Evolutionary conservation across 495 filamentous ascomycete genomes (phyloP).

Genomic region (Durotheca rogersii): DNA sequence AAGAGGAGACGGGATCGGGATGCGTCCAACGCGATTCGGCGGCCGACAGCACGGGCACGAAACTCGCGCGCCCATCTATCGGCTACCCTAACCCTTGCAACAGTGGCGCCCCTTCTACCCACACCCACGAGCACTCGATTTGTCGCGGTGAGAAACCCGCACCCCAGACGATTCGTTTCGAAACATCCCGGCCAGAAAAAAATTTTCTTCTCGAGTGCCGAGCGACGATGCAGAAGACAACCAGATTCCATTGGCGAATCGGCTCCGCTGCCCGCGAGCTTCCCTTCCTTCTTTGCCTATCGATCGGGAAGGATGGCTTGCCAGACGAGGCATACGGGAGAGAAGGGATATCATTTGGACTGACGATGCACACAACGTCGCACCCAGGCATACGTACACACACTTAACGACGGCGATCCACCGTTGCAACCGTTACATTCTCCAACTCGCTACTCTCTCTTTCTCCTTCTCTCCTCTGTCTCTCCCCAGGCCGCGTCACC

Average conservation of each 20-base stretch:
- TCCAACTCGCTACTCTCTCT: too few species aligned
- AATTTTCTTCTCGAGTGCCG: neutral
- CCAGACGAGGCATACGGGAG: too few species aligned
- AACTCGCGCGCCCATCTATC: too few species aligned
- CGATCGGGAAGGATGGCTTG: neutral
- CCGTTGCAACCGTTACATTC: too few species aligned
- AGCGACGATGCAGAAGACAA: slow-evolving; percentile 4
- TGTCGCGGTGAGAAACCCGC: slow-evolving; percentile 7
- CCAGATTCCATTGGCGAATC: slow-evolving; percentile 9
- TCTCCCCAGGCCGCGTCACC: too few species aligned
- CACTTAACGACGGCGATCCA: too few species aligned
- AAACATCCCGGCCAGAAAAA: slow-evolving; percentile 15
- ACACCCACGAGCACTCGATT: slow-evolving; percentile 6
- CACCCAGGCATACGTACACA: too few species aligned
- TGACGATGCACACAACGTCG: too few species aligned
- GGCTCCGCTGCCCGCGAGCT: neutral
- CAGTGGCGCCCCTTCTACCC: too few species aligned
- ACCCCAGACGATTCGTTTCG: slow-evolving; percentile 27
- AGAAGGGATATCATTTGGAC: too few species aligned
- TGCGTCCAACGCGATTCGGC: neutral
- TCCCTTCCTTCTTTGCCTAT: neutral
- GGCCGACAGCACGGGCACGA: slow-evolving; percentile 12
- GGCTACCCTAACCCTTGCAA: too few species aligned
- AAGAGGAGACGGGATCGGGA: neutral
- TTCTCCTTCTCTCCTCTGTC: too few species aligned